Conservation (phyloP, 179 eudicot genomes). For the Gypsophila paniculata region DNA sequence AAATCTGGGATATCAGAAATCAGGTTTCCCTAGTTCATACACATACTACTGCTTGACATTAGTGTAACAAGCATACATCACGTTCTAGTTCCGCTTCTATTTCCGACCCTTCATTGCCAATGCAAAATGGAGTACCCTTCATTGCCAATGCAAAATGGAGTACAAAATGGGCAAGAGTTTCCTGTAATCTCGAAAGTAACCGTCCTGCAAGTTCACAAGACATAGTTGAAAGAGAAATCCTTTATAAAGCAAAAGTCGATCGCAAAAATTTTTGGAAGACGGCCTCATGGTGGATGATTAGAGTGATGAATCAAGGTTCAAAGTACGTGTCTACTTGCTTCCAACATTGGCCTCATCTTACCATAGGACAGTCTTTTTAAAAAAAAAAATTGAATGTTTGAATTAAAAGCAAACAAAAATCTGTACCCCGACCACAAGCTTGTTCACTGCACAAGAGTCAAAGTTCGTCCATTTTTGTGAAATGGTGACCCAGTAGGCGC, state of each 20-base stretch:
- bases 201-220: not conserved
- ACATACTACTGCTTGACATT: not conserved
- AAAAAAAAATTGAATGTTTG: not conserved
- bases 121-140: conserved; percentile 1
- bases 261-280: not conserved
- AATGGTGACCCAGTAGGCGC: conserved; percentile 61
- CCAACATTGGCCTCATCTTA: not conserved
- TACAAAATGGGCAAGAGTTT: conserved; percentile 6
- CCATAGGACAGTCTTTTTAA: not conserved
- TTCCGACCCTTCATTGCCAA: not conserved
- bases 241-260: not conserved
- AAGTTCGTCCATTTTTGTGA: conserved; percentile 27
- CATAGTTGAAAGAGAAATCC: not conserved
- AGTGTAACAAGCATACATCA: conserved; percentile 1
- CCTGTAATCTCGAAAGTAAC: not conserved
- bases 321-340: not conserved
- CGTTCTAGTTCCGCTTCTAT: not conserved
- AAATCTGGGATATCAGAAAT: not conserved
- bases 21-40: not conserved
- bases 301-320: not conserved
- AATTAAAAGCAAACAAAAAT: not conserved
- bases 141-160: not conserved
- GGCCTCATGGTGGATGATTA: not conserved
- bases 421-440: not conserved
- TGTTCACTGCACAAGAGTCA: conserved; percentile 24